Evolutionary conservation across 257 asterid genomes (phyloP), one percentile per base, ranked within the genome.

Genomic region (Plantago ovata): DNA sequence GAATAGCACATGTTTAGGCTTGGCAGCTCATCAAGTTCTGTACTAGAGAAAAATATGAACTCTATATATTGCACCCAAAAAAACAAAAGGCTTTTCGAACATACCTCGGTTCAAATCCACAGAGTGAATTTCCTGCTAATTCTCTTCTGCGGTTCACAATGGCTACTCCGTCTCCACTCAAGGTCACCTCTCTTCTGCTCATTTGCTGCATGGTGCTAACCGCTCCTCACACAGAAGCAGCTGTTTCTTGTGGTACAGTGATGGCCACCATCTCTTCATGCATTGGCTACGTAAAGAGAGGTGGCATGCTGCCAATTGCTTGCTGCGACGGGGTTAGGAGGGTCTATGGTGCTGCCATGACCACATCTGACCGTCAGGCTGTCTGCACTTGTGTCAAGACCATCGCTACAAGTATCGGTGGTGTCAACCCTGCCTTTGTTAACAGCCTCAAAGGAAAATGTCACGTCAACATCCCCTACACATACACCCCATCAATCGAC

Each of bases 371-470:
- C 46, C 19, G 33, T 9, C 60, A 55, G 18, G 23, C 60, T 10
- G 22, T 55, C 18, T 55, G 60, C 16, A 41, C 45, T 3, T 55
- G 60, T 55, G 42, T 41, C 10, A 55, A 55, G 47, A 55, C 60
- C n/a, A 9, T 55, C 38, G 21, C 38, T 55, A 43, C 60, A 3
- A 36, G 60, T 10, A 9, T 55, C 18, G 44, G 44, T 32, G 60
- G 44, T n/a, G 60, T 28, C 24, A 55, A 55, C 4, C 32, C 32
- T 55, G 15, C 15, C 16, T 55, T 55, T 16, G 60, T 55, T 18
- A 36, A 55, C 32, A 55, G 60, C 36, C 23, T 55, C 47, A 18
- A 38, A 38, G 10, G 4, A 16, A 55, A 38, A 55, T 55, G 60
- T 41, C 22, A 20, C 24, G 19, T 55, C 47, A 36, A 38, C 14